Percentiles rank a stretch among this genome's conserved stretches.
These are phyloP conservation scores for Colletotrichum phormii DNA, from an alignment of 2,329 filamentous ascomycete species.

Conservation along the genomic window DNA sequence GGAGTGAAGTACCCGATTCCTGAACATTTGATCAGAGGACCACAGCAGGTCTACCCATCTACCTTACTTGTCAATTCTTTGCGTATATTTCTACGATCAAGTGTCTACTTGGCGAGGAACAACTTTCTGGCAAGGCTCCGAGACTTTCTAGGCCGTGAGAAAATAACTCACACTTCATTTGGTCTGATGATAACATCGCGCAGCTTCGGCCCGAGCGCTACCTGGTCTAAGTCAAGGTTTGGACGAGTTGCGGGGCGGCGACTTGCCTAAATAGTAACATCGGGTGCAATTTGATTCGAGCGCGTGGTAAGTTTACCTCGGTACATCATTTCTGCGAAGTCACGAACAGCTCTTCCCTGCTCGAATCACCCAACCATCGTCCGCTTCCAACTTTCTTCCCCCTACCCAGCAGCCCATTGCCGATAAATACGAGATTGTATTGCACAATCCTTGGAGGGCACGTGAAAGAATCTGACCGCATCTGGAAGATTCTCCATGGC, in stretches of 20 bases:
- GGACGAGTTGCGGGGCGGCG: background rate
- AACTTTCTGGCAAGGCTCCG: background rate
- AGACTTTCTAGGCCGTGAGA: background rate
- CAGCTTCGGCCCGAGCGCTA: background rate
- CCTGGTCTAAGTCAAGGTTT: background rate
- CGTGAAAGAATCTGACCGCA: constrained; percentile 13
- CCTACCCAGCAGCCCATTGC: background rate
- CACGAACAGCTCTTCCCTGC: background rate
- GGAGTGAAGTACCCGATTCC: too few species aligned
- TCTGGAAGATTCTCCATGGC: background rate
- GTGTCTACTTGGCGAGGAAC: background rate
- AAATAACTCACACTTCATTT: background rate
- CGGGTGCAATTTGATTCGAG: constrained; percentile 19
- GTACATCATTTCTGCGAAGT: constrained; percentile 25
- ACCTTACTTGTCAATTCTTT: background rate
- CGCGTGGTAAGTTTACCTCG: constrained; percentile 17
- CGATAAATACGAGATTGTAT: background rate
- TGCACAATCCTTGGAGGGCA: background rate
- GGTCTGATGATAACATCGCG: background rate
- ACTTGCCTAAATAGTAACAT: background rate
- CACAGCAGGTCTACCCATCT: background rate
- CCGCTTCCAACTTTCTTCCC: constrained; percentile 1
- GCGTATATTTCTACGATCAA: background rate
- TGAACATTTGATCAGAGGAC: background rate
- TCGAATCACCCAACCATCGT: background rate